Percentiles rank a stretch among this genome's conserved stretches.
These are phyloP conservation scores for Erigeron philadelphicus DNA, from an alignment of 140 eudicot genomes.

Conservation along the genomic window DNA sequence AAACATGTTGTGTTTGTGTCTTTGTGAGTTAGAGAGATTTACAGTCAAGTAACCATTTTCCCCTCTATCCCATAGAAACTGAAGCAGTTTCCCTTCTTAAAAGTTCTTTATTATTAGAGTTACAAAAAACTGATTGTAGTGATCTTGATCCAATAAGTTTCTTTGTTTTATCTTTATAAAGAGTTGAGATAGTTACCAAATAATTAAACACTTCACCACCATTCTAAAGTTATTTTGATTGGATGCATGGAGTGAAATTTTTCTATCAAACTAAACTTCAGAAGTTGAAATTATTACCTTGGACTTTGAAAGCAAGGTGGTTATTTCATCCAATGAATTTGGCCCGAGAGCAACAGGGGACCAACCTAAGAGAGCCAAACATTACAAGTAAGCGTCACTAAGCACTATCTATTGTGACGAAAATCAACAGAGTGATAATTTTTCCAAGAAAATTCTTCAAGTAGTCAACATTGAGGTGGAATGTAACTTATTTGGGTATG, in stretches of 20 bases:
- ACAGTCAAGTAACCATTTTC: no score
- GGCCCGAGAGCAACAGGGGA: constrained; percentile 67
- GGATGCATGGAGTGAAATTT: not conserved
- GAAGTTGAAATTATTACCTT: constrained; percentile 42
- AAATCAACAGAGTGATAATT: not conserved
- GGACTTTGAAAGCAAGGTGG: constrained; percentile 46
- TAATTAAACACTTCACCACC: no score
- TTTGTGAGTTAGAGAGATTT: no score
- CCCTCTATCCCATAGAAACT: no score
- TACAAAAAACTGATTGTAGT: no score
- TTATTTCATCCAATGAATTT: not conserved
- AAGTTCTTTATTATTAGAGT: no score
- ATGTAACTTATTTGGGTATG: constrained; percentile 5
- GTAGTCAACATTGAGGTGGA: not conserved
- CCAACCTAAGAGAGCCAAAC: constrained; percentile 48
- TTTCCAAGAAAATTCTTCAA: constrained; percentile 6
- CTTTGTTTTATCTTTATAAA: no score
- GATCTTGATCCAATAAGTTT: no score
- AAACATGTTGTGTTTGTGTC: not conserved
- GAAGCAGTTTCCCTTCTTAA: no score
- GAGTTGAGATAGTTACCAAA: no score
- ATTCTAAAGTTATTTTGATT: no score
- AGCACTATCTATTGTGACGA: constrained; percentile 7
- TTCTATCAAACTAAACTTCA: constrained; percentile 12
- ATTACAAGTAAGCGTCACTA: not conserved